Evolutionary conservation across 441 rosid genomes (phyloP), one percentile per base, ranked within the genome.

Genomic region (Theobroma grandiflorum): DNA sequence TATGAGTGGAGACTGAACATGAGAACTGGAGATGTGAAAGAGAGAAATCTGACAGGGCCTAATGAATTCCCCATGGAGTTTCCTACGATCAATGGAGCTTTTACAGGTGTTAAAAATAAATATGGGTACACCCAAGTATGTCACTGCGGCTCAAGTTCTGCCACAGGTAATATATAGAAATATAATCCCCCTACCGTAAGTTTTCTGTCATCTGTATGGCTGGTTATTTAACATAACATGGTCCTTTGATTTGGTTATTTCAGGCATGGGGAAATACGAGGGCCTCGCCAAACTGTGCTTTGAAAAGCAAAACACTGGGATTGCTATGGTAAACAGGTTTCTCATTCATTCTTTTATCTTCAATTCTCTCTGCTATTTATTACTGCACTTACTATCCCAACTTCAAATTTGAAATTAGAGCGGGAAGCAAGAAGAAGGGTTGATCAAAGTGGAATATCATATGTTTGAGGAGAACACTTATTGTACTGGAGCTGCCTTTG

Each of bases 1-100:
- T 80, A 88, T 15, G 92, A 90, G 50, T 88, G 92, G 94, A 86
- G 86, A 82, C 66, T 89, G 45, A 83, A 87, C 72, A 76, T 86
- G 82, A 31, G 61, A 68, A 82, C 87, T 0, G 83, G 89, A 38
- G 79, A 84, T 33, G 87, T 76, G 1, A 72, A 74, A 64, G 94
- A 91, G 75, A 70, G 78, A 53, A 49, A 65, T 20, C 62, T 77
- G 2, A 53, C 31, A 11, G 72, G 64, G 35, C 31, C 67, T 63
- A 38, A 38, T 31, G 14, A 77, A 38, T 77, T 65, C 40, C 42
- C 73, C 59, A 64, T 66, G 73, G 79, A 77, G 20, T 77, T 77
- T 65, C 79, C 79, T 3, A n/a, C 66, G 8, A 77, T 77, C 7
- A 65, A 77, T 53, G 64, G n/a, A 52, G 64, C 50, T 37, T 77